Percentiles rank a stretch among this genome's conserved stretches.
Conservation (phyloP, 495 filamentous ascomycete species). For the Physcia stellaris region DNA sequence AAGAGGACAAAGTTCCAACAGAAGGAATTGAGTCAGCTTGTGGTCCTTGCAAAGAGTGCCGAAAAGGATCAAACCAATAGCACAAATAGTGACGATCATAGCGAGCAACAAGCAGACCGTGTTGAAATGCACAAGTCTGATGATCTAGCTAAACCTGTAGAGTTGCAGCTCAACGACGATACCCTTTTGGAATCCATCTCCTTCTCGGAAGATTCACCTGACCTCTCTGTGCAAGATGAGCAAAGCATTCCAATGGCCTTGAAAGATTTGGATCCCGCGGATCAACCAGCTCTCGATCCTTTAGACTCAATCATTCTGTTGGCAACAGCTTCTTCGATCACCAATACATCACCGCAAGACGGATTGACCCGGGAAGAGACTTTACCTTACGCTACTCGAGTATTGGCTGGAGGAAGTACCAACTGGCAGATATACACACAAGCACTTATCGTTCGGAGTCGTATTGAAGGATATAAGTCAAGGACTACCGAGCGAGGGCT, state of each 20-base stretch:
- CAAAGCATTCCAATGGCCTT: constrained; percentile 45
- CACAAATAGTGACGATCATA: constrained; percentile 7
- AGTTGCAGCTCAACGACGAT: constrained; percentile 71
- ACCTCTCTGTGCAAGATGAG: constrained; percentile 30
- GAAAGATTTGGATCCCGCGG: constrained; percentile 50
- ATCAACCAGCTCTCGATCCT: constrained; percentile 71
- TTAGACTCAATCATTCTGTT: constrained; percentile 79
- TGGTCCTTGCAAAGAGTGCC: constrained; percentile 74
- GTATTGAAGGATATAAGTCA: constrained; percentile 75
- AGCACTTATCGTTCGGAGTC: constrained; percentile 70
- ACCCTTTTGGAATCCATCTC: constrained; percentile 78
- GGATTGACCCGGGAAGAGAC: constrained; percentile 86
- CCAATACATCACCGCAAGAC: constrained; percentile 71
- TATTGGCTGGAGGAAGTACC: constrained; percentile 74
- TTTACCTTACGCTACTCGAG: constrained; percentile 75
- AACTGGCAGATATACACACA: constrained; percentile 99
- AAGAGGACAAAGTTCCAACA: constrained; percentile 91
- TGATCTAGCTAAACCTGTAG: background rate
- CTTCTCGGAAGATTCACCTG: constrained; percentile 40
- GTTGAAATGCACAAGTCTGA: background rate
- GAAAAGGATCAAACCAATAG: background rate
- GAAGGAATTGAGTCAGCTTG: constrained; percentile 76
- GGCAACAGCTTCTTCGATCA: constrained; percentile 70
- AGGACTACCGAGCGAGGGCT: constrained; percentile 80
- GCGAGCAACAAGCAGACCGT: background rate